Evolutionary conservation across 345 rosid genomes (phyloP).

Genomic region (Murraya koenigii): DNA sequence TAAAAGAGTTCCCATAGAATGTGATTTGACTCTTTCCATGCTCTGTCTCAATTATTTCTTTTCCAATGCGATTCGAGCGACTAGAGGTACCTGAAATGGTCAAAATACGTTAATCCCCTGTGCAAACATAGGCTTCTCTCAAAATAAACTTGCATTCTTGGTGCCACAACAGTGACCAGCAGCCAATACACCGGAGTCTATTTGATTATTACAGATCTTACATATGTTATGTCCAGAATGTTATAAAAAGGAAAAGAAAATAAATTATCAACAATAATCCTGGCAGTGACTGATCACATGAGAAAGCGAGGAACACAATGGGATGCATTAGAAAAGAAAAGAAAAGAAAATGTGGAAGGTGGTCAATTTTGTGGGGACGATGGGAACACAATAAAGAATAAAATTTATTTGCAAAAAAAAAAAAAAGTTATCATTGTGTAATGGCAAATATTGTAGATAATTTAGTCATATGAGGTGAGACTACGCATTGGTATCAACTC

Average conservation of each 20-base stretch:
- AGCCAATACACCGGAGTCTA: neutral
- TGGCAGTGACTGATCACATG: too few relatives aligned
- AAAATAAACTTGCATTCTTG: neutral
- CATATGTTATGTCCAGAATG: neutral
- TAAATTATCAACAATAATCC: neutral
- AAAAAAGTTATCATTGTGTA: too few relatives aligned
- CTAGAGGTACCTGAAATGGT: constrained; percentile 63
- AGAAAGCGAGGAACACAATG: neutral
- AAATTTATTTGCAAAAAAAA: neutral
- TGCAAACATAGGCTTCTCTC: neutral
- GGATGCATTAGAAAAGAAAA: neutral
- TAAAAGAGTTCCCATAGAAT: constrained; percentile 83
- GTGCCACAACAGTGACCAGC: neutral
- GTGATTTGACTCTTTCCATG: constrained; percentile 80
- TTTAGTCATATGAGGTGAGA: neutral
- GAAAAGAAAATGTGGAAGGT: neutral
- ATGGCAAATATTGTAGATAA: neutral
- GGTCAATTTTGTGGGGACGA: neutral
- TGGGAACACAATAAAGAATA: neutral
- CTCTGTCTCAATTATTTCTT: constrained; percentile 73
- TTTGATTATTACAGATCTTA: neutral
- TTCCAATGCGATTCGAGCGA: constrained; percentile 83
- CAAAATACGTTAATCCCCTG: neutral
- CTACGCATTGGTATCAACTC: neutral
- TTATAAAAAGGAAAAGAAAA: neutral